Base-by-base conservation (phyloP, 2,329 filamentous ascomycete species). In the Neophaeococcomyces aloes region DNA sequence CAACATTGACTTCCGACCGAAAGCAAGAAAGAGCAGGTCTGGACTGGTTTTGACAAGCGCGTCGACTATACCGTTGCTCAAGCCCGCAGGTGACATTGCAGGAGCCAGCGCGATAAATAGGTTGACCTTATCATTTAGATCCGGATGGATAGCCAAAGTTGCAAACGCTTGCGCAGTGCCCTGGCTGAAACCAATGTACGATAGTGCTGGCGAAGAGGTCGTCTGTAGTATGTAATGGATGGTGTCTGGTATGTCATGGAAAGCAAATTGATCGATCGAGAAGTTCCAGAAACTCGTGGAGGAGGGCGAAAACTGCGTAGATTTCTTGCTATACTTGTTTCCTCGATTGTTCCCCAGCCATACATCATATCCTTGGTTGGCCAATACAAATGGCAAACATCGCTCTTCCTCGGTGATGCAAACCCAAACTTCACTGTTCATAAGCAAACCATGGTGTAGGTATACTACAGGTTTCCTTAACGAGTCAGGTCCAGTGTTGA, bases 341-440 rank as follows among this genome's bases (percentile, higher is more conserved):
- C 91, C 91, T 29, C 91, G 81, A 59, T 98, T 98, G 63, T 98
- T 98, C 39, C 91, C 91, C 49, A 98, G 72, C 85, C 91, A 98
- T 52, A 96, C 89, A 68, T 98, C 91, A 56, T 93, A 98, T 2
- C 91, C 91, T 57, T 77, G 76, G 57, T 95, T 86, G 0, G 94
- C 86, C 33, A 98, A 70, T 53, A 83, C 76, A 60, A 98, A 96
- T 0, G 91, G 86, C 30, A 98, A 69, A 53, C 83, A 89, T 54
- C 88, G 76, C 62, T 93, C 76, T 54, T 81, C 79, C 53, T 95
- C 85, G 0, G 89, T 94, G 59, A 89, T 67, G 59, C 86, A 93
- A 7, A 96, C 86, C 91, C 91, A 98, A 27, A 98, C 89, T 63
- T 98, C 91, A 56, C 87, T 94, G 65, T 95, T 96, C 91, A 98